Evolutionary conservation across 2,329 filamentous ascomycete species (phyloP), one percentile per base, ranked within the genome.

Genomic region (Septoria petroselini): DNA sequence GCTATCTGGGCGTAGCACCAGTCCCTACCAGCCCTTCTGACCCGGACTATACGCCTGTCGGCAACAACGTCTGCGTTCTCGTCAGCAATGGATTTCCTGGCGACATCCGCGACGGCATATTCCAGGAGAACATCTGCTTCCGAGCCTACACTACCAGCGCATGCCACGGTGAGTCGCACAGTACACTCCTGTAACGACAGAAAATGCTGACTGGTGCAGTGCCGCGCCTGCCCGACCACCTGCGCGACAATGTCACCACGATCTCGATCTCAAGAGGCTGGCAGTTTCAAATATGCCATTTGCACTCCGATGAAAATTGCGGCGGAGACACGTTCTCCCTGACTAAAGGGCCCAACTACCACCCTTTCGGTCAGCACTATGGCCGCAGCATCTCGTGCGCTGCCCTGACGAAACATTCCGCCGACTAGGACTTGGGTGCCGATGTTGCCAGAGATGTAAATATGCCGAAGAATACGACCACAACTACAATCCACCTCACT

Each of bases 371-470:
- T n/a, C n/a, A n/a, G n/a, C n/a, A n/a, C n/a, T n/a, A n/a, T n/a
- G n/a, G 39, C n/a, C 41, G 43, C n/a, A 47, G 41, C 31, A 48
- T 41, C 41, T 39, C 41, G 38, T 54, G 52, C 52, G 47, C 18
- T 17, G 25, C 15, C 17, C 12, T 23, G 4, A 14, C 15, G 12
- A 21, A 14, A 7, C 15, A n/a, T n/a, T 21, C 41, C 12, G n/a
- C 19, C n/a, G 38, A 23, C 9, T 41, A 23, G 19, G n/a, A 19
- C 38, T 41, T 19, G 38, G 12, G 18, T 41, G 19, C 14, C 17
- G 21, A 14, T 15, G 12, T 19, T 41, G 9, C 18, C 7, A 25
- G 18, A 12, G 21, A 14, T 7, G 11, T 27, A 18, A 5, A 8
- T 12, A 14, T 14, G 17, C 21, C 38, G 7, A 14, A 11, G 18